These are phyloP conservation scores for Myriosclerotinia duriaeana DNA, from an alignment of 2,329 filamentous ascomycete species.

Conservation along the genomic window DNA sequence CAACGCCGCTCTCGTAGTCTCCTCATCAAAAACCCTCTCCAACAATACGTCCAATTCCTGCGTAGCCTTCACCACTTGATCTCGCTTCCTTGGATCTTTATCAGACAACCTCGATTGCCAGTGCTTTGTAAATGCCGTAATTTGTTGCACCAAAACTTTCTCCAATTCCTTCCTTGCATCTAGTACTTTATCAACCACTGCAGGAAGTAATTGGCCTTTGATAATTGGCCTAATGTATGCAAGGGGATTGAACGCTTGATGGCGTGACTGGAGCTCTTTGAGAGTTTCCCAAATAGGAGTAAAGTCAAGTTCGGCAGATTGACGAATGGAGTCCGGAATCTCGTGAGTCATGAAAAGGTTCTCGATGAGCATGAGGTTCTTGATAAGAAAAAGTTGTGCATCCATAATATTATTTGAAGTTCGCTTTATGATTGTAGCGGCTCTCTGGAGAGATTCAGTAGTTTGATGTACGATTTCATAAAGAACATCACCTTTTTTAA, in stretches of 20 bases:
- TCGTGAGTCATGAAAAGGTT: conserved; percentile 95
- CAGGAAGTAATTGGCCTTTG: conserved; percentile 41
- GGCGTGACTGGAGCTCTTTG: conserved; percentile 45
- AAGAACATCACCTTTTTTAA: conserved; percentile 54
- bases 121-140: conserved; percentile 61
- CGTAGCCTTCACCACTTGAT: conserved; percentile 53
- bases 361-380: conserved; percentile 91
- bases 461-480: conserved; percentile 88
- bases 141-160: conserved; percentile 60
- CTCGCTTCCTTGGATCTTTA: conserved; percentile 45
- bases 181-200: conserved; percentile 46
- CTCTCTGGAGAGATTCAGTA: conserved; percentile 76
- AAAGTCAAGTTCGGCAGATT: conserved; percentile 58
- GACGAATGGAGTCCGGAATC: conserved; percentile 66
- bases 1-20: conserved; percentile 39
- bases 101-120: conserved; percentile 54
- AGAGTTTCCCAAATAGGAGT: conserved; percentile 64
- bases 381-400: conserved; percentile 87
- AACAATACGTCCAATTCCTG: conserved; percentile 58
- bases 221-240: conserved; percentile 46
- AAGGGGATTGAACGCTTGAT: conserved; percentile 56
- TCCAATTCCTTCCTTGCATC: conserved; percentile 66
- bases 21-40: conserved; percentile 51
- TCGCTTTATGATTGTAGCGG: conserved; percentile 67
- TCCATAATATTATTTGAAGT: conserved; percentile 62